A percentile compares a stretch with the other conserved stretches of the same genome.
Conservation (phyloP, 371 early-diverging fungal genomes). For the Mortierella sp. region DNA sequence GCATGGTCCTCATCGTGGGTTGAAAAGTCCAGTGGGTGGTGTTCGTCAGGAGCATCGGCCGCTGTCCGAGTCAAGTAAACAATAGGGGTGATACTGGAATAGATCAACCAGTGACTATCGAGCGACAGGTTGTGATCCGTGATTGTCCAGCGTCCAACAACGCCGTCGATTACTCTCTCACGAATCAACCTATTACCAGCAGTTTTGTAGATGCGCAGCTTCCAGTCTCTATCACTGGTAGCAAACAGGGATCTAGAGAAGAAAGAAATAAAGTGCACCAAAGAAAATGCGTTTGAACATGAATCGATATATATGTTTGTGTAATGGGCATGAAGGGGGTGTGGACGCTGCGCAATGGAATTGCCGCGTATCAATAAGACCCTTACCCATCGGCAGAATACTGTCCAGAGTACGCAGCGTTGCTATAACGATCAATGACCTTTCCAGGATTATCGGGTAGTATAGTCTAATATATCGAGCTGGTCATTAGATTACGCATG, state of each 20-base stretch:
- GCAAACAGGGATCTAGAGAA: conserved; percentile 60
- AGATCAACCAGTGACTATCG: conserved; percentile 65
- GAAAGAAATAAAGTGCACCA: not conserved
- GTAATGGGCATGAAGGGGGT: not conserved
- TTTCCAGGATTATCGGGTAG: conserved; percentile 55
- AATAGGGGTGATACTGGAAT: conserved; percentile 68
- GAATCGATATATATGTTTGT: not conserved
- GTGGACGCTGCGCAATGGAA: conserved; percentile 21
- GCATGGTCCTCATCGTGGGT: conserved; percentile 23
- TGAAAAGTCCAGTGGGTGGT: conserved; percentile 59
- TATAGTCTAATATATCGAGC: conserved; percentile 28
- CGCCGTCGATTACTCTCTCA: conserved; percentile 53
- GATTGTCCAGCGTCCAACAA: conserved; percentile 67
- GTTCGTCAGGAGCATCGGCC: conserved; percentile 46
- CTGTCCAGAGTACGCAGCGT: conserved; percentile 62
- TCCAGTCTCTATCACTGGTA: conserved; percentile 64
- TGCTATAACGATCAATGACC: conserved; percentile 36
- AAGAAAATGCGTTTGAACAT: no score
- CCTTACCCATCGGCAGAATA: conserved; percentile 62
- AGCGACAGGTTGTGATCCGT: conserved; percentile 61
- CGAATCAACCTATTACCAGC: conserved; percentile 43
- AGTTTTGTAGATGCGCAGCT: conserved; percentile 64
- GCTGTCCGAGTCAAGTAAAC: conserved; percentile 64
- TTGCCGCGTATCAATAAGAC: not conserved
- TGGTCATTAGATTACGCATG: not conserved